Percentiles rank a stretch among this genome's conserved stretches.
Conservation (phyloP, 2,329 filamentous ascomycete species). For the Colletotrichum tamarilloi region DNA sequence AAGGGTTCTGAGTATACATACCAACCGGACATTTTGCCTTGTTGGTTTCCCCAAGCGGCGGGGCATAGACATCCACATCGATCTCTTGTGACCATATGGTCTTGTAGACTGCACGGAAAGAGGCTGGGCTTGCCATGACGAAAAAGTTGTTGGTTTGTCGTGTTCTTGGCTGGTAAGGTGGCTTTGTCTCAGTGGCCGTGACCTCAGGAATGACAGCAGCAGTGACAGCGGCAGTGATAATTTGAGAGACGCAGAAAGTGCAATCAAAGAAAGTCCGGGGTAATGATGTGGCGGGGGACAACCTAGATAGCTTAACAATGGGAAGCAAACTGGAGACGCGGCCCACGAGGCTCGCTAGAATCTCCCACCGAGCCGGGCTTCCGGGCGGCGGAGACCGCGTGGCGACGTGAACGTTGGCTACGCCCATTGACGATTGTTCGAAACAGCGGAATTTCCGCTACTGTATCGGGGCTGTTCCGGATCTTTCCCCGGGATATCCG, state of each 20-base stretch:
- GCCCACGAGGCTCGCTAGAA: slow-evolving; percentile 1
- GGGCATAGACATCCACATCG: slow-evolving; percentile 44
- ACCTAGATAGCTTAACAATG: slow-evolving; percentile 21
- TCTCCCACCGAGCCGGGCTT: slow-evolving; percentile 10
- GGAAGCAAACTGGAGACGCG: neutral
- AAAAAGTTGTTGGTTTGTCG: neutral
- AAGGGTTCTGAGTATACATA: slow-evolving; percentile 2
- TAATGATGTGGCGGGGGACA: slow-evolving; percentile 14
- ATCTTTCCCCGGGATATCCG: neutral
- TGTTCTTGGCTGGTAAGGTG: neutral
- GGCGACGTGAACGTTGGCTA: neutral
- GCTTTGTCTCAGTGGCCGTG: neutral
- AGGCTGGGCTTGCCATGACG: slow-evolving; percentile 31
- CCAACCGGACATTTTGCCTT: slow-evolving; percentile 23
- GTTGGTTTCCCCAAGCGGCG: slow-evolving; percentile 10
- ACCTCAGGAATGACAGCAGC: neutral
- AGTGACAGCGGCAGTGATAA: neutral
- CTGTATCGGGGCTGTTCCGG: neutral
- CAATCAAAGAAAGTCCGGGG: slow-evolving; percentile 9
- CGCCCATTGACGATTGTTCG: neutral
- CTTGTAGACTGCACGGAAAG: slow-evolving; percentile 45
- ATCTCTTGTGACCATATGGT: slow-evolving; percentile 41
- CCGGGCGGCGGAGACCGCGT: slow-evolving; percentile 13
- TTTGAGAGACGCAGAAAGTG: neutral
- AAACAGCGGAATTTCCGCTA: neutral